Evolutionary conservation across 2,329 filamentous ascomycete species (phyloP).

Genomic region (Hypoxylon sp.): DNA sequence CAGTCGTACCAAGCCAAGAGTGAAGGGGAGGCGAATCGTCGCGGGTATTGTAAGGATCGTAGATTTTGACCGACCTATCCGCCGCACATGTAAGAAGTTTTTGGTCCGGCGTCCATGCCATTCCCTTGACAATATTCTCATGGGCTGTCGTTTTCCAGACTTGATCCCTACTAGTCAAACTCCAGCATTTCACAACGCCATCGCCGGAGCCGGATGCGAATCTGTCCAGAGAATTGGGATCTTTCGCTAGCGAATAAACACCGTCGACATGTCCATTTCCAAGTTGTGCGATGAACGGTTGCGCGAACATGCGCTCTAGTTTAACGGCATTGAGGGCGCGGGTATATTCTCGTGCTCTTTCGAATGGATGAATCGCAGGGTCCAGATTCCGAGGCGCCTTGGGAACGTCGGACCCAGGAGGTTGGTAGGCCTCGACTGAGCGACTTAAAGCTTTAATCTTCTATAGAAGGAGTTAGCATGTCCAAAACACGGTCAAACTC

Average conservation of each 20-base stretch:
- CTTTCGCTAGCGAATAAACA: conserved; percentile 84
- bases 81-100: conserved; percentile 89
- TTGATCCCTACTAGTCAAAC: conserved; percentile 49
- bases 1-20: conserved; percentile 85
- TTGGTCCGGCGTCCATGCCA: conserved; percentile 88
- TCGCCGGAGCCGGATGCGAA: conserved; percentile 90
- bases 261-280: conserved; percentile 94
- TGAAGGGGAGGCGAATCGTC: conserved; percentile 78
- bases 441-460: conserved; percentile 77
- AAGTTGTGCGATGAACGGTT: conserved; percentile 82
- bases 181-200: conserved; percentile 80
- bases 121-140: conserved; percentile 91
- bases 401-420: conserved; percentile 74
- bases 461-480: conserved; percentile 48
- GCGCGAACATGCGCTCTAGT: conserved; percentile 90
- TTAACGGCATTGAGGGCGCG: conserved; percentile 82
- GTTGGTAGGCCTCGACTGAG: conserved; percentile 73
- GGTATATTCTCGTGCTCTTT: conserved; percentile 72
- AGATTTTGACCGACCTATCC: conserved; percentile 90
- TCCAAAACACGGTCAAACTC: background rate
- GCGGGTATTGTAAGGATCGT: conserved; percentile 85
- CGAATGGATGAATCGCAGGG: conserved; percentile 89
- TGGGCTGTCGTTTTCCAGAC: conserved; percentile 92
- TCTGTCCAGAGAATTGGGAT: conserved; percentile 78
- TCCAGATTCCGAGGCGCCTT: conserved; percentile 69